phyloP scores from a whole-genome alignment of 768 basidiomycete genomes.

The Multifurca ochricompacta region DNA sequence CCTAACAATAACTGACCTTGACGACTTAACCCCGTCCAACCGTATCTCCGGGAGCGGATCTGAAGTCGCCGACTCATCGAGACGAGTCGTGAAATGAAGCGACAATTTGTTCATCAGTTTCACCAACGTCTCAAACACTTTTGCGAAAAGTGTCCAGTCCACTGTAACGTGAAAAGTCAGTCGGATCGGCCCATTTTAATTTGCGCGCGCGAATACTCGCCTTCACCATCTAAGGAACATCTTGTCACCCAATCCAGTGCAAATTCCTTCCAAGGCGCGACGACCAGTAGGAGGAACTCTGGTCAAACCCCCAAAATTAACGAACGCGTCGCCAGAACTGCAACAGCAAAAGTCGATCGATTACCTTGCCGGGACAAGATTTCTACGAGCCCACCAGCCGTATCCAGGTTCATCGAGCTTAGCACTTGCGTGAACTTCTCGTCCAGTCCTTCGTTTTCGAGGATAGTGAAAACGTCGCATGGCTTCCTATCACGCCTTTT shows the following conservation, averaged over 20 bases:
- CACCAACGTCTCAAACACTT: constrained; percentile 36
- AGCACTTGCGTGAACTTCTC: constrained; percentile 41
- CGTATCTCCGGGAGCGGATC: constrained; percentile 14
- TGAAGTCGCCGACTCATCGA: constrained; percentile 23
- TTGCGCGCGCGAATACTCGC: constrained; percentile 30
- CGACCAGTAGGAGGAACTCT: constrained; percentile 10
- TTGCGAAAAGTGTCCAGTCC: constrained; percentile 47
- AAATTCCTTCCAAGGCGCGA: constrained; percentile 13
- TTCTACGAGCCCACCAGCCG: constrained; percentile 49
- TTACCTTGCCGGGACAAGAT: constrained; percentile 40
- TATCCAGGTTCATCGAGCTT: constrained; percentile 40
- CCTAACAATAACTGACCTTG: constrained; percentile 4
- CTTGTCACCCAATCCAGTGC: constrained; percentile 17
- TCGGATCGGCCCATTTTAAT: neutral
- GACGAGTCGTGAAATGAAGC: constrained; percentile 26
- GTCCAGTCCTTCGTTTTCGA: constrained; percentile 51
- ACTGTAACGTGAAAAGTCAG: constrained; percentile 32
- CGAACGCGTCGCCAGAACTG: neutral
- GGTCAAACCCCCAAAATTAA: neutral
- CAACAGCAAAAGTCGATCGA: neutral
- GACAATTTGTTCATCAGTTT: constrained; percentile 35
- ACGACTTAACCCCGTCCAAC: constrained; percentile 8
- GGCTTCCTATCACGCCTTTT: constrained; percentile 35
- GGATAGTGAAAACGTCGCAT: constrained; percentile 42
- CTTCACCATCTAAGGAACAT: constrained; percentile 33